phyloP scores from a whole-genome alignment of 495 filamentous ascomycete genomes.

The Daldinia childiae region DNA sequence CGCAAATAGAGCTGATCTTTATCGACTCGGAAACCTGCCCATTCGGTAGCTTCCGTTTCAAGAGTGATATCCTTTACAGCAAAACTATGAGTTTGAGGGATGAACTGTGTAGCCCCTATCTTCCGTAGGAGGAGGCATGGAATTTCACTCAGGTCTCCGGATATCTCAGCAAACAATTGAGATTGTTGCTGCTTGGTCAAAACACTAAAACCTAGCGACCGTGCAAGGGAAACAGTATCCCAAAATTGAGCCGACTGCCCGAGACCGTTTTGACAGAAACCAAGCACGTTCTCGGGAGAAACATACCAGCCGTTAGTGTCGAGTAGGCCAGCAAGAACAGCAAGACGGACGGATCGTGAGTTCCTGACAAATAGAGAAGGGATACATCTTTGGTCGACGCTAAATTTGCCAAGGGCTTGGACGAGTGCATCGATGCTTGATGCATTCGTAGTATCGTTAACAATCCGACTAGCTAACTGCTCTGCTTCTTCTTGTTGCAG shows the following conservation, averaged over 20 bases:
- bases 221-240: constrained; percentile 9
- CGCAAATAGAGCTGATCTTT: constrained; percentile 61
- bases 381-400: neutral
- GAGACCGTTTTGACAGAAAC: neutral
- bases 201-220: constrained; percentile 4
- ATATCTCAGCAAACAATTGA: neutral
- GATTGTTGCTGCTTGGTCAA: neutral
- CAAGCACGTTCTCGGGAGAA: neutral
- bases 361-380: constrained; percentile 6
- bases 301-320: neutral
- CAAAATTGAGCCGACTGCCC: constrained; percentile 3
- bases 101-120: neutral
- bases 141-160: neutral
- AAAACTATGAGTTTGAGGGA: constrained; percentile 47
- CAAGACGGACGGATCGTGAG: constrained; percentile 1
- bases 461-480: neutral
- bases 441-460: neutral
- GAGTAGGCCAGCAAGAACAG: constrained; percentile 4
- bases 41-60: constrained; percentile 44
- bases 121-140: neutral
- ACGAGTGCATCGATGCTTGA: neutral
- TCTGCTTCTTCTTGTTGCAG: neutral
- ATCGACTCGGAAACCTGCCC: constrained; percentile 43
- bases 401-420: neutral
- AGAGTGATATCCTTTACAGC: constrained; percentile 53